Evolutionary conservation across 192 early-diverging fungal species (phyloP).

Genomic region (Backusella circina): DNA sequence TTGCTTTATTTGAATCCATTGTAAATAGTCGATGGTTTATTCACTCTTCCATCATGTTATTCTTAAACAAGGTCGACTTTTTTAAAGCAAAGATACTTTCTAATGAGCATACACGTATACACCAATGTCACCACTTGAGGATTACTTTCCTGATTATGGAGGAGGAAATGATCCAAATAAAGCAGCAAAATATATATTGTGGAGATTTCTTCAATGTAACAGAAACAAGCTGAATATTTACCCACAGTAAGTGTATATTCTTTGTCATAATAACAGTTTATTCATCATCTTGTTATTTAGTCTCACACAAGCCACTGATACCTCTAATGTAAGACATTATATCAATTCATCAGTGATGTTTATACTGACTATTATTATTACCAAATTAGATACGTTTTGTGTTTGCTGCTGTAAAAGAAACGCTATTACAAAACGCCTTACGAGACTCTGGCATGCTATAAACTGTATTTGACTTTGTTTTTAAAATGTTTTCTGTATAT

Average conservation of each 20-base stretch:
- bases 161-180: conserved; percentile 78
- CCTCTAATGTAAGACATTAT: conserved; percentile 61
- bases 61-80: conserved; percentile 84
- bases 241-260: conserved; percentile 60
- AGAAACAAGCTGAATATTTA: conserved; percentile 81
- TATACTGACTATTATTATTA: not conserved
- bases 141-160: conserved; percentile 80
- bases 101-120: too few relatives aligned
- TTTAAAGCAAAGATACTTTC: conserved; percentile 76
- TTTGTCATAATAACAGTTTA: not conserved
- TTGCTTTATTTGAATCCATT: conserved; percentile 79
- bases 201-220: conserved; percentile 88
- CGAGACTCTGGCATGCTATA: conserved; percentile 56
- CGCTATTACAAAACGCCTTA: conserved; percentile 80
- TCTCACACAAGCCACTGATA: conserved; percentile 90
- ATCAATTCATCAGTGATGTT: not conserved
- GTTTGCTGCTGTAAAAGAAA: conserved; percentile 90
- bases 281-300: conserved; percentile 21
- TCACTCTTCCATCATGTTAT: conserved; percentile 78
- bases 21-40: conserved; percentile 84
- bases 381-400: conserved; percentile 41
- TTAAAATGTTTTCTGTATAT: not conserved
- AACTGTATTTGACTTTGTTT: not conserved
- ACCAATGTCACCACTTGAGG: conserved; percentile 58
- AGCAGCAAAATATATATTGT: conserved; percentile 87